A percentile compares a stretch with the other conserved stretches of the same genome.
Conservation (phyloP, 306 rosid species). For the Cucumis sativus region Cucumber_9930_V3 NC_026657.2:25856001-25856500, state of each 20-base stretch:
- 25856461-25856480: neutral
- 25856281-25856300: neutral
- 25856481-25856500: too few relatives aligned
- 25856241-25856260: neutral
- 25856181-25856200: neutral
- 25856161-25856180: slow-evolving; percentile 38
- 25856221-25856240: neutral
- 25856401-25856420: neutral
- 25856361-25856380: neutral
- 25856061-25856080: slow-evolving; percentile 28
- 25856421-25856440: neutral
- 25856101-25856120: slow-evolving; percentile 26
- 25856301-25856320: neutral
- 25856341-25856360: neutral
- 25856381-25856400: neutral
- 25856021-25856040: slow-evolving; percentile 45
- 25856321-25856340: neutral
- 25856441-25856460: neutral
- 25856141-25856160: slow-evolving; percentile 34
- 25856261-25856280: neutral
- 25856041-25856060: slow-evolving; percentile 32
- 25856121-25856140: slow-evolving; percentile 24
- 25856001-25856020: slow-evolving; percentile 61
- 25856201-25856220: neutral
- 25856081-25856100: slow-evolving; percentile 21